These are phyloP conservation scores for Geotrichum reessii DNA, from an alignment of 1,139 yeast genomes.

Conservation along the genomic window DNA sequence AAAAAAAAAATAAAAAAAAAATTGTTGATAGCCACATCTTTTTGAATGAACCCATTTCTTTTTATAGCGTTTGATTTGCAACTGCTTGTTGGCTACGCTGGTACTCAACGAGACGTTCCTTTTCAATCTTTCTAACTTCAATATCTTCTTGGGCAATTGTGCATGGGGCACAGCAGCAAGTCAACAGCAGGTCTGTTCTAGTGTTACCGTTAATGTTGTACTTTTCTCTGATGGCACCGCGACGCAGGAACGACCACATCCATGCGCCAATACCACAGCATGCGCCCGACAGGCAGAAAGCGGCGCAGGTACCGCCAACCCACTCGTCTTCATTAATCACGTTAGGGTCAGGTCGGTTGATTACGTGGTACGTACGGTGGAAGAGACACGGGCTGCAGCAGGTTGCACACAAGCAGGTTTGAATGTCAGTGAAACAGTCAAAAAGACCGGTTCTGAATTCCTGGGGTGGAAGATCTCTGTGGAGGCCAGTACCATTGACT, in stretches of 20 bases:
- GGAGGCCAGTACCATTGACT: conserved; percentile 5
- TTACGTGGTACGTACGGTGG: conserved; percentile 6
- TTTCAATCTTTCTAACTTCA: conserved; percentile 7
- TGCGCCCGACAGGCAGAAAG: conserved; percentile 4
- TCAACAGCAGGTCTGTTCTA: not conserved
- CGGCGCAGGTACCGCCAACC: not conserved
- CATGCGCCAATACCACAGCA: conserved; percentile 1
- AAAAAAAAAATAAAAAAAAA: too few relatives aligned
- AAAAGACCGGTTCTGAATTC: conserved; percentile 2
- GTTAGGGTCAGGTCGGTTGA: not conserved
- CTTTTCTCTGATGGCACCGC: conserved; percentile 2
- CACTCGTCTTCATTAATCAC: not conserved
- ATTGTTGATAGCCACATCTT: too few relatives aligned
- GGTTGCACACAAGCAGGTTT: conserved; percentile 6
- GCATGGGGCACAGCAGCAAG: conserved; percentile 12
- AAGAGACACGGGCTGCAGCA: conserved; percentile 11
- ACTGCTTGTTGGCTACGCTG: conserved; percentile 5
- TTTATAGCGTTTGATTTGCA: not conserved
- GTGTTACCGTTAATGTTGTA: conserved; percentile 5
- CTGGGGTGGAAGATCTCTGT: not conserved
- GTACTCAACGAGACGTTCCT: not conserved
- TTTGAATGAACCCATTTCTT: not conserved
- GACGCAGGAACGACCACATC: conserved; percentile 7
- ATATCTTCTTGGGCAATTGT: conserved; percentile 10
- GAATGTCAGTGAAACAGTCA: conserved; percentile 10